Evolutionary conservation across 306 rosid genomes (phyloP), one percentile per base, ranked within the genome.

Genomic region (Begonia loranthoides): DNA sequence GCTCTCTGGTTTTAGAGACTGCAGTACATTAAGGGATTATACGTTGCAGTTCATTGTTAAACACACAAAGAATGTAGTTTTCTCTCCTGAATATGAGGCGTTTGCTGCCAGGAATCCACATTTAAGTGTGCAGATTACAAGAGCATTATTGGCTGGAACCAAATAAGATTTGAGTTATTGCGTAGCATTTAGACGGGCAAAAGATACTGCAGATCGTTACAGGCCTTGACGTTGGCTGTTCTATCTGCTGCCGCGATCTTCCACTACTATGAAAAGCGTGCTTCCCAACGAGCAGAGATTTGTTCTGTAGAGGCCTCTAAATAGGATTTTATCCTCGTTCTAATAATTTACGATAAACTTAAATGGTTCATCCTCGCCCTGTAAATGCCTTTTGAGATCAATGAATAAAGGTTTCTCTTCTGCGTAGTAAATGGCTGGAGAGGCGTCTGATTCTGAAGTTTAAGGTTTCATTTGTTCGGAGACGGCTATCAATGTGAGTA

Each of bases 141-240:
- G 81, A 56, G 90, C 84, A 28, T 71, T 72, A 0, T 67, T 63
- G 11, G n/a, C n/a, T n/a, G n/a, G n/a, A n/a, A n/a, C n/a, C n/a
- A n/a, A n/a, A n/a, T n/a, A n/a, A n/a, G n/a, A n/a, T n/a, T n/a
- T n/a, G n/a, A n/a, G n/a, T n/a, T n/a, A n/a, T n/a, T n/a, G n/a
- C n/a, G n/a, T n/a, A n/a, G n/a, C n/a, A n/a, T n/a, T n/a, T n/a
- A n/a, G n/a, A n/a, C n/a, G n/a, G n/a, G n/a, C n/a, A n/a, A n/a
- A n/a, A n/a, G n/a, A n/a, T n/a, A n/a, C n/a, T 8, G 19, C 17
- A 5, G 6, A 10, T 39, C 6, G 28, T 52, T 22, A 0, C 94
- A 88, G 55, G 96, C 96, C 3, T 61, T 88, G 41, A 87, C 96
- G 28, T 56, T 87, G 39, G 93, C 74, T 22, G 96, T 81, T 56